These are phyloP conservation scores for Fusarium sulawesiense DNA, from an alignment of 2,329 filamentous ascomycete genomes.

Conservation along the genomic window DNA sequence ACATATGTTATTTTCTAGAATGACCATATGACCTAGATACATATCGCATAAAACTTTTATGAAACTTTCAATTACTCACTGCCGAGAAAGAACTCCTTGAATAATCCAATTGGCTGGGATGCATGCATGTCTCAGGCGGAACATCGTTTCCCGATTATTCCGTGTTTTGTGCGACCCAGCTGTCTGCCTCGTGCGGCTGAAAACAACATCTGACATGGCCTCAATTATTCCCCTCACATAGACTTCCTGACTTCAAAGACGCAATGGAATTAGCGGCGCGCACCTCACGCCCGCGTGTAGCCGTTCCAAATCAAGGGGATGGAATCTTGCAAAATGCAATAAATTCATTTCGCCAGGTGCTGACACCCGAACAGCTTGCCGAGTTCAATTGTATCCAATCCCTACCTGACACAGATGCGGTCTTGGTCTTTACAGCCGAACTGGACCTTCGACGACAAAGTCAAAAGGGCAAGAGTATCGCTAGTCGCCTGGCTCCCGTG, in stretches of 20 bases:
- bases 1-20: too few relatives aligned
- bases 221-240: neutral
- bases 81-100: too few relatives aligned
- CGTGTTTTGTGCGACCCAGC: too few relatives aligned
- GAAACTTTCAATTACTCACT: too few relatives aligned
- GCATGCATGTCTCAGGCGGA: too few relatives aligned
- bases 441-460: constrained; percentile 41
- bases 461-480: constrained; percentile 44
- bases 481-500: constrained; percentile 47
- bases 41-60: too few relatives aligned
- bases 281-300: fast-evolving
- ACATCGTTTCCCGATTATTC: too few relatives aligned
- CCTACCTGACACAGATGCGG: constrained; percentile 45
- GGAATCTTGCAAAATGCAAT: neutral
- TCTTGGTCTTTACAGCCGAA: constrained; percentile 52
- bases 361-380: constrained; percentile 6
- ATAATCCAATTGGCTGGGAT: too few relatives aligned
- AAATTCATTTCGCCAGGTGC: neutral
- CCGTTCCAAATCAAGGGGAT: fast-evolving
- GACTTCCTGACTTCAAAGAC: fast-evolving
- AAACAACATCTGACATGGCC: neutral
- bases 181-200: neutral
- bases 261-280: neutral
- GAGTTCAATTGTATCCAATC: neutral
- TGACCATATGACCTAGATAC: too few relatives aligned